Base-by-base conservation (phyloP, 2,329 filamentous ascomycete genomes). In the Keithomyces neogunnii region DNA sequence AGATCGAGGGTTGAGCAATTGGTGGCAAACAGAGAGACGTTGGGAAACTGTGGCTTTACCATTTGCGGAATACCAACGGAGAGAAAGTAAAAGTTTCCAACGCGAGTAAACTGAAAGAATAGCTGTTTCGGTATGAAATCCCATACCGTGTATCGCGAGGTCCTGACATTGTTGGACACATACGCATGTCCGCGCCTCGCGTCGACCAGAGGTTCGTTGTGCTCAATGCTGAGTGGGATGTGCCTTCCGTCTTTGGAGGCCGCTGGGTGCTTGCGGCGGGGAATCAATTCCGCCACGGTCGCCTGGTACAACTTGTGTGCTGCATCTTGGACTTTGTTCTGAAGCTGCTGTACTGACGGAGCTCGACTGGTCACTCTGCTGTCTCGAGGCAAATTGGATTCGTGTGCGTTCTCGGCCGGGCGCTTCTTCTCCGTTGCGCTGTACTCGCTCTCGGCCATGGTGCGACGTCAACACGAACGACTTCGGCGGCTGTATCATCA, bases 21-120 rank as follows among this genome's bases (percentile, higher is more conserved):
- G 40, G 40, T 28, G 26, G 7, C 33, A 28, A 29, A 39, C 13
- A 29, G 33, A 39, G 31, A 42, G 38, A 38, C 10, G 1, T 30
- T 19, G 40, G 3, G 40, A 5, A 3, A 9, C 30, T 5, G 26
- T n/a, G 10, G 19, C 19, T 63, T 36, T 56, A 70, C 68, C 70
- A 88, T 89, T 68, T 95, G 89, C 47, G 92, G 76, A 54, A 95
- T 84, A 43, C 88, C 88, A 56, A 95, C 82, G 58, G 88, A 84
- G 51, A 95, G 76, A 66, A 95, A 95, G 67, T 95, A 81, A 62
- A 95, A 93, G 67, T 95, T 95, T 58, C 87, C 87, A 46, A 95
- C 71, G 55, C 92, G 87, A 6, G 88, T 88, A 63, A 93, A 93
- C 62, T 95, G 89, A 50, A 89, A 90, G 53, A 91, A 77, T 13